Evolutionary conservation across 2,329 filamentous ascomycete genomes (phyloP).

Genomic region (Pseudogymnoascus sp.): DNA sequence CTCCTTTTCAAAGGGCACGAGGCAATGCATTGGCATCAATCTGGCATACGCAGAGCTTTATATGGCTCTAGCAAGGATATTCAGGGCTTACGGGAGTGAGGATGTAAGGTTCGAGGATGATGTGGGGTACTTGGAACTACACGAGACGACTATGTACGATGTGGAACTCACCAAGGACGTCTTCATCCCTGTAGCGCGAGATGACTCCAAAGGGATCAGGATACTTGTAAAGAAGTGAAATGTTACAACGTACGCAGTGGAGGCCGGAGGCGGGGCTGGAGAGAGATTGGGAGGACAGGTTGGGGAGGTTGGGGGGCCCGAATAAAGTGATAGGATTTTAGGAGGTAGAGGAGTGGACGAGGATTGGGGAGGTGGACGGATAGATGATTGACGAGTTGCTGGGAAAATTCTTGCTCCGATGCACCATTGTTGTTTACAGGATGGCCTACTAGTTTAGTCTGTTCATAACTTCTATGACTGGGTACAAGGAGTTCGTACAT

Average conservation of each 20-base stretch:
- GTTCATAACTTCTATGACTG: no score
- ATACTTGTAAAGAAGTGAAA: not conserved
- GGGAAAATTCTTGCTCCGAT: no score
- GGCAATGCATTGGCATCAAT: conserved; percentile 35
- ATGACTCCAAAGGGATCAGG: conserved; percentile 17
- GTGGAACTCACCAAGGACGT: conserved; percentile 18
- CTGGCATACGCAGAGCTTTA: conserved; percentile 21
- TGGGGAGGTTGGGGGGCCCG: no score
- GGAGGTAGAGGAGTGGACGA: no score
- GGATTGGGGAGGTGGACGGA: no score
- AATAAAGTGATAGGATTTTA: no score
- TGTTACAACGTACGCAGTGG: not conserved
- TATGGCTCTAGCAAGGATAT: conserved; percentile 14
- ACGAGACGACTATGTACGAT: conserved; percentile 22
- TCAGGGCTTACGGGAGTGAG: conserved; percentile 16
- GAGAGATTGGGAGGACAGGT: no score
- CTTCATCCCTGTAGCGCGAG: conserved; percentile 14
- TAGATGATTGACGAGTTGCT: no score
- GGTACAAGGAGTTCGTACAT: no score
- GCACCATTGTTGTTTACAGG: no score
- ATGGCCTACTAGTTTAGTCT: no score
- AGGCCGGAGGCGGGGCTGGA: no score
- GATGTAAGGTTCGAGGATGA: conserved; percentile 19
- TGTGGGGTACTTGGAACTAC: conserved; percentile 21
- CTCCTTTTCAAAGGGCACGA: conserved; percentile 35